Evolutionary conservation across 2,329 filamentous ascomycete species (phyloP).

Genomic region (Fusarium bactridioides): DNA sequence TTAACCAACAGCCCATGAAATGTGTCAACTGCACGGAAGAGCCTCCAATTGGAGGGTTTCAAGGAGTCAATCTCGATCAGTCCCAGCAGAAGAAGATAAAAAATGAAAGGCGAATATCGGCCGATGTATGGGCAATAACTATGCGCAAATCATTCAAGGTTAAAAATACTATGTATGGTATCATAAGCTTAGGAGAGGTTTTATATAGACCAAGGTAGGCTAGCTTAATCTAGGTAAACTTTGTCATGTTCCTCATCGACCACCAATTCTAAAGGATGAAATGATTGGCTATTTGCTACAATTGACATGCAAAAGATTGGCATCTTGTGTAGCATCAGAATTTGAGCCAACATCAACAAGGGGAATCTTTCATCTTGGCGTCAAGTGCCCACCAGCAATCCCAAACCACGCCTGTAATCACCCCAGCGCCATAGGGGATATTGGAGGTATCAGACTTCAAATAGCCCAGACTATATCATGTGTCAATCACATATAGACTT

Average conservation of each 20-base stretch:
- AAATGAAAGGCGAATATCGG: too few species aligned
- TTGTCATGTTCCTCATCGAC: not conserved
- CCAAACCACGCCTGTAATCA: not conserved
- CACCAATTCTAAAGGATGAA: too few species aligned
- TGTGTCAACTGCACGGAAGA: not conserved
- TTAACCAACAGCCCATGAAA: not conserved
- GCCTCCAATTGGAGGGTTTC: not conserved
- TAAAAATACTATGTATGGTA: not conserved
- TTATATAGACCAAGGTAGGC: not conserved
- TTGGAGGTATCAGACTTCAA: not conserved
- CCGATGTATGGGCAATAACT: not conserved
- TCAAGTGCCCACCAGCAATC: not conserved
- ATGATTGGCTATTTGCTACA: not conserved
- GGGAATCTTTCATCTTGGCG: not conserved
- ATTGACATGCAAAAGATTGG: not conserved
- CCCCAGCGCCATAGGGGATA: not conserved
- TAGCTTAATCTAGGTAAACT: not conserved
- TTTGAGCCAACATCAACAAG: not conserved
- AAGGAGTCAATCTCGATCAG: not conserved
- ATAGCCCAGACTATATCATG: not conserved
- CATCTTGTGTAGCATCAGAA: not conserved
- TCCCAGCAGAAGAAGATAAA: too few species aligned
- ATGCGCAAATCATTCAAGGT: not conserved
- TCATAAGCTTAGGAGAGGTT: not conserved
- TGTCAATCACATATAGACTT: not conserved